Base-by-base conservation (phyloP, 305 asterid genomes). In the Solanum hybrid region DNA sequence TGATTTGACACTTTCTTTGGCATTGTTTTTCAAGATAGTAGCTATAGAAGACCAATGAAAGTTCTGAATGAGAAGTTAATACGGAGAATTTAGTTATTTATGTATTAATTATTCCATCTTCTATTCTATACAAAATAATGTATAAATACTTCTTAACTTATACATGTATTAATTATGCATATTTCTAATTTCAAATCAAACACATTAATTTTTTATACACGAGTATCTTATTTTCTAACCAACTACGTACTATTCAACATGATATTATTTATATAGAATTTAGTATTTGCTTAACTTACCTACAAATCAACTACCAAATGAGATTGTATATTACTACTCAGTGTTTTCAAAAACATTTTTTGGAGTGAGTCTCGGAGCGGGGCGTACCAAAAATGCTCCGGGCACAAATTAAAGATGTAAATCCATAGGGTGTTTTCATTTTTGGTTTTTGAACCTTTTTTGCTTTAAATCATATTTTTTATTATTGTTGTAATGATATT, bases 281-380 rank as follows among this genome's bases (percentile, higher is more conserved):
- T 60, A 60, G 3, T 3, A 1, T 22, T 20, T 60, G 26, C 10
- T 8, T 60, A 60, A 60, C 10, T 20, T 4, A 20, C 26, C 27
- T 8, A 7, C 27, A 22, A 60, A 60, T 60, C 72, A 60, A 8
- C 72, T 60, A 60, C 6, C 26, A 60, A 60, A 60, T 8, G 26
- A 60, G 72, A 60, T 60, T 22, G 1, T 60, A 60, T 60, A 20
- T 60, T 8, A 64, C 5, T 8, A 64, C 6, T 56, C 10, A 3
- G 10, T 56, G 4, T 56, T 56, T 56, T 56, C 69, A 56, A 56
- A 56, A 56, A 56, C 1, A 1, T 56, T 56, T 56, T 56, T 6
- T 17, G 69, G 9, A 4, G 10, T 0, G 66, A 56, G 3, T 46
- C 0, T 13, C 7, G 1, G 60, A 46, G 20, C 0, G 3, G 20